Percentiles rank a stretch among this genome's conserved stretches.
Evolutionary conservation across 2,329 filamentous ascomycete species (phyloP).

Genomic region (Beauveria pseudobassiana): DNA sequence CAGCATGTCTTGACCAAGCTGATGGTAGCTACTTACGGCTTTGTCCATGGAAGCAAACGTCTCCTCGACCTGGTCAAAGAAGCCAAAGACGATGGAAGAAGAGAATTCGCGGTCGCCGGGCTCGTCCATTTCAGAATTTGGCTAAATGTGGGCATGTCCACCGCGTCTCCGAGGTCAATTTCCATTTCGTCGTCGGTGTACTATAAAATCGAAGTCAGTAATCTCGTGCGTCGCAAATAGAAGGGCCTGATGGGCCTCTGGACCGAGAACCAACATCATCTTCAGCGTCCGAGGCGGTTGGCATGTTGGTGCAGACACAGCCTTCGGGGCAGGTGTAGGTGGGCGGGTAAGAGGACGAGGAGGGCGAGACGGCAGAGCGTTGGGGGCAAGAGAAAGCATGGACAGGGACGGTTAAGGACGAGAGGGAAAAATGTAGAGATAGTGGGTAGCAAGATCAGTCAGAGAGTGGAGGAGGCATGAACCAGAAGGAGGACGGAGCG

Average conservation of each 20-base stretch:
- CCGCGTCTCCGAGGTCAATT: slow-evolving; percentile 59
- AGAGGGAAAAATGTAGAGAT: not conserved
- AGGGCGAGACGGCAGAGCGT: not conserved
- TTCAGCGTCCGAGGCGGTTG: not conserved
- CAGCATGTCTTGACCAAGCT: no score
- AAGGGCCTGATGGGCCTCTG: not conserved
- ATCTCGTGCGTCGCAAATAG: not conserved
- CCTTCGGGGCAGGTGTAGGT: not conserved
- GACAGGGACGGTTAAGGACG: not conserved
- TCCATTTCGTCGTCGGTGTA: slow-evolving; percentile 34
- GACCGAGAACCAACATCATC: slow-evolving; percentile 8
- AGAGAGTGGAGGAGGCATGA: not conserved
- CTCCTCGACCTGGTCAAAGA: slow-evolving; percentile 82
- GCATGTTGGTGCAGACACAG: slow-evolving; percentile 2
- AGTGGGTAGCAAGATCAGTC: not conserved
- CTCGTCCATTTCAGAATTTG: slow-evolving; percentile 99
- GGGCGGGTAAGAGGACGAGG: not conserved
- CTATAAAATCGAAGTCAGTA: not conserved
- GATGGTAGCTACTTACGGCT: slow-evolving; percentile 48
- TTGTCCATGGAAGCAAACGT: slow-evolving; percentile 82
- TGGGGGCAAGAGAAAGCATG: slow-evolving; percentile 8
- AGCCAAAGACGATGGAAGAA: slow-evolving; percentile 78
- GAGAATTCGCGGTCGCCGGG: slow-evolving; percentile 82
- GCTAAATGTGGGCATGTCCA: slow-evolving; percentile 76
- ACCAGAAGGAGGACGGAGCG: not conserved